These are phyloP conservation scores for Dissoconium aciculare DNA, from an alignment of 2,329 filamentous ascomycete genomes.

Conservation along the genomic window DNA sequence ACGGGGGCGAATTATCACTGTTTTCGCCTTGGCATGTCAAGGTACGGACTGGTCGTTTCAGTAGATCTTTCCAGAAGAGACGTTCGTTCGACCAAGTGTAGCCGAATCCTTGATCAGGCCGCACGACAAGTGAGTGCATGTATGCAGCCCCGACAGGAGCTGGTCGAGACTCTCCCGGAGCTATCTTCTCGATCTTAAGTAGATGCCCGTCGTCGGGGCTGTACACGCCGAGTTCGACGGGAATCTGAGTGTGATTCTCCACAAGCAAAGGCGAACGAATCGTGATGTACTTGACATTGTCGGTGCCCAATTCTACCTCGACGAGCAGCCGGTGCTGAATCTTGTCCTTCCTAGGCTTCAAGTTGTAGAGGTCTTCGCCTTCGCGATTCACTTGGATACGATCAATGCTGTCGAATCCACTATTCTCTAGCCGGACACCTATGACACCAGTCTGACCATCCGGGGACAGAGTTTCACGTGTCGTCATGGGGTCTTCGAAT, in stretches of 20 bases:
- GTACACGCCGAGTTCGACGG: conserved; percentile 82
- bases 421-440: conserved; percentile 72
- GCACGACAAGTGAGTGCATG: conserved; percentile 72
- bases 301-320: conserved; percentile 74
- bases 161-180: conserved; percentile 76
- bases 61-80: conserved; percentile 81
- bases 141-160: conserved; percentile 86
- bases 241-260: conserved; percentile 94
- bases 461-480: conserved; percentile 79
- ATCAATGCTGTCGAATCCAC: conserved; percentile 80
- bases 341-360: conserved; percentile 74
- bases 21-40: conserved; percentile 78
- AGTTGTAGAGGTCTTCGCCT: conserved; percentile 77
- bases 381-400: conserved; percentile 87
- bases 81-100: conserved; percentile 88
- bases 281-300: conserved; percentile 97
- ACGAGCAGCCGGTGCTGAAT: conserved; percentile 81
- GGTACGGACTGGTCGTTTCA: conserved; percentile 71
- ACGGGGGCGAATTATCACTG: conserved; percentile 60
- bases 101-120: conserved; percentile 90
- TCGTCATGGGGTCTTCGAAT: conserved; percentile 92
- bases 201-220: conserved; percentile 76
- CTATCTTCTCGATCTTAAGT: conserved; percentile 94
- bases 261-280: conserved; percentile 81
- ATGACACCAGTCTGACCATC: conserved; percentile 71